These are phyloP conservation scores for Paramecium primaurelia DNA, from an alignment of 73 alveolate genomes.

Conservation along the genomic window DNA sequence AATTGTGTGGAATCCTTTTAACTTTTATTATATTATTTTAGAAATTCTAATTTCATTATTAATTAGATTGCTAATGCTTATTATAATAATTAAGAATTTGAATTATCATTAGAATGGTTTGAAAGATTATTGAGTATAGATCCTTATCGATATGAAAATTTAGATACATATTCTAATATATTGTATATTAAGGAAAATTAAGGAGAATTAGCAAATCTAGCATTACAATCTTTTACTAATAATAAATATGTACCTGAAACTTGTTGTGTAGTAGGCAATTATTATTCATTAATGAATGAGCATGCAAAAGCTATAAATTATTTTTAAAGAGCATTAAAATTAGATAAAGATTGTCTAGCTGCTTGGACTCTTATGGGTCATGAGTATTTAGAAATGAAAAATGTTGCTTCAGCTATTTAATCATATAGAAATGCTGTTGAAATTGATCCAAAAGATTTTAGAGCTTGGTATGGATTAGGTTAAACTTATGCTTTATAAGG, in stretches of 20 bases:
- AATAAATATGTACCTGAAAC: slow-evolving; percentile 98
- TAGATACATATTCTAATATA: slow-evolving; percentile 95
- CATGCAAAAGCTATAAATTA: slow-evolving; percentile 95
- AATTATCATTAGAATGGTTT: slow-evolving; percentile 85
- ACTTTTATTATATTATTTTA: slow-evolving; percentile 73
- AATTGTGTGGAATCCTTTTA: slow-evolving; percentile 82
- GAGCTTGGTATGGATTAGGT: slow-evolving; percentile 98
- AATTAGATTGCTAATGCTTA: slow-evolving; percentile 87
- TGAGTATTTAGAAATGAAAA: slow-evolving; percentile 98
- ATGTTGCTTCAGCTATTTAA: slow-evolving; percentile 96
- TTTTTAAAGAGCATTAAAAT: slow-evolving; percentile 92
- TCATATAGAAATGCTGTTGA: slow-evolving; percentile 98
- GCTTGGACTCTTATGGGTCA: slow-evolving; percentile 99
- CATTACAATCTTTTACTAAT: slow-evolving; percentile 90
- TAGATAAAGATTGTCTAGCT: slow-evolving; percentile 88
- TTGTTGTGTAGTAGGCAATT: slow-evolving; percentile 96
- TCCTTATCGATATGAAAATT: slow-evolving; percentile 92
- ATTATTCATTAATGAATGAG: slow-evolving; percentile 93
- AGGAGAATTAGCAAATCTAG: slow-evolving; percentile 96
- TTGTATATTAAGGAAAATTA: slow-evolving; percentile 96
- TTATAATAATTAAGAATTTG: slow-evolving; percentile 85
- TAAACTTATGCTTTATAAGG: slow-evolving; percentile 90
- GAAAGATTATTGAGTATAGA: slow-evolving; percentile 83
- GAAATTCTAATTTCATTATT: slow-evolving; percentile 75
- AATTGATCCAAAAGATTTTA: slow-evolving; percentile 93